Percentiles rank a stretch among this genome's conserved stretches.
phyloP scores from a whole-genome alignment of 2,329 filamentous ascomycete species.

The Penicillium hordei region DNA sequence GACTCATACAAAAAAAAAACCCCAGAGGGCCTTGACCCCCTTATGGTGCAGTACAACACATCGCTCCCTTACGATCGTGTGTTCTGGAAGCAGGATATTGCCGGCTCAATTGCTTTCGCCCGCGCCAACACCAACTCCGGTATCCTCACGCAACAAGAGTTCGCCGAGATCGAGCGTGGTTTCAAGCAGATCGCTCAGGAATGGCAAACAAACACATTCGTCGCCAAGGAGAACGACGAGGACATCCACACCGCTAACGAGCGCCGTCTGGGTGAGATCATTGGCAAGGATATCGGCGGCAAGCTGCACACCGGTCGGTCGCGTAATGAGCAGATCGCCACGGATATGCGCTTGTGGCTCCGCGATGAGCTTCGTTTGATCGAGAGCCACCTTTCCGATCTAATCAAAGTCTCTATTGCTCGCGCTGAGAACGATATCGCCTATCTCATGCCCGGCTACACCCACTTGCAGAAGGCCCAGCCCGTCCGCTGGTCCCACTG shows the following conservation, averaged over 20 bases:
- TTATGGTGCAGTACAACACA: slow-evolving; percentile 84
- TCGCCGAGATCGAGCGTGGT: slow-evolving; percentile 70
- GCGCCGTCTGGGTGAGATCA: slow-evolving; percentile 74
- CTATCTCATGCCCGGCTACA: slow-evolving; percentile 83
- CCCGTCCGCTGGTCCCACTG: slow-evolving; percentile 81
- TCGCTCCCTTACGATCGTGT: slow-evolving; percentile 75
- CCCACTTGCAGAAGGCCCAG: slow-evolving; percentile 79
- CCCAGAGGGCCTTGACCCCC: slow-evolving; percentile 73
- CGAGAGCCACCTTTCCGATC: slow-evolving; percentile 65
- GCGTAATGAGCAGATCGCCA: slow-evolving; percentile 86
- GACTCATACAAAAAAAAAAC: slow-evolving; percentile 25
- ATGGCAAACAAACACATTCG: slow-evolving; percentile 43
- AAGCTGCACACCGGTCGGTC: slow-evolving; percentile 88
- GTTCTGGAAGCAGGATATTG: slow-evolving; percentile 78
- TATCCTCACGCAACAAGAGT: slow-evolving; percentile 72
- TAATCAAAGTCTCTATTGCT: slow-evolving; percentile 67
- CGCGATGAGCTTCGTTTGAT: slow-evolving; percentile 70
- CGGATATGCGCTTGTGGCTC: slow-evolving; percentile 88
- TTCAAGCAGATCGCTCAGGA: slow-evolving; percentile 57
- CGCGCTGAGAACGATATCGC: slow-evolving; percentile 75
- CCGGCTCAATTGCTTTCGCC: slow-evolving; percentile 77
- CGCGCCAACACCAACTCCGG: slow-evolving; percentile 73
- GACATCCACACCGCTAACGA: slow-evolving; percentile 71
- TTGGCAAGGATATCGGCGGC: slow-evolving; percentile 79
- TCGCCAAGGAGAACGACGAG: slow-evolving; percentile 48